A percentile compares a stretch with the other conserved stretches of the same genome.
These are phyloP conservation scores for Aspergillus saccharolyticus DNA, from an alignment of 495 filamentous ascomycete species.

Conservation along the genomic window DNA sequence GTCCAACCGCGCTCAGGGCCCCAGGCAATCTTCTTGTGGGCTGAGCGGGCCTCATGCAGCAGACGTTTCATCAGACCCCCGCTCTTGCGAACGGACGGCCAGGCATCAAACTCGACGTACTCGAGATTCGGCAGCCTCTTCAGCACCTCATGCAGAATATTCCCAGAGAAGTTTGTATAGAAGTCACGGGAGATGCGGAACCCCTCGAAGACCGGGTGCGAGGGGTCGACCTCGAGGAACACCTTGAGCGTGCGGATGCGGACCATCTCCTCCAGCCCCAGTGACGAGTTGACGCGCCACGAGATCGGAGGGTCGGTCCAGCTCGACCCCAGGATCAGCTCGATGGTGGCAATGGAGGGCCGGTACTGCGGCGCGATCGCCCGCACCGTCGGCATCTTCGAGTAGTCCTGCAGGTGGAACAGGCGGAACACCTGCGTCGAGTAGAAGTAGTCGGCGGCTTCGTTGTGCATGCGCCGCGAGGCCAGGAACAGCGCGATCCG, in stretches of 20 bases:
- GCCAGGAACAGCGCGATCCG: constrained; percentile 59
- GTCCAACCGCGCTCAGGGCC: constrained; percentile 66
- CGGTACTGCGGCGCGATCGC: constrained; percentile 56
- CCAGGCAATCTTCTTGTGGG: constrained; percentile 57
- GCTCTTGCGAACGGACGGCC: constrained; percentile 60
- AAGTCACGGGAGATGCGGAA: constrained; percentile 64
- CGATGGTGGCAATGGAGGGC: constrained; percentile 58
- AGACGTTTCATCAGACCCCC: constrained; percentile 68
- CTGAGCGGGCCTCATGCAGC: constrained; percentile 46
- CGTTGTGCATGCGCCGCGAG: constrained; percentile 60
- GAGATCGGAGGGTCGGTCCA: constrained; percentile 70
- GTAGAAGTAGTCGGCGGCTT: constrained; percentile 73
- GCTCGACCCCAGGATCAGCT: constrained; percentile 75
- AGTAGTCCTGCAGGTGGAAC: constrained; percentile 67
- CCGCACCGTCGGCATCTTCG: constrained; percentile 50
- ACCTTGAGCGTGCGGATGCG: constrained; percentile 61
- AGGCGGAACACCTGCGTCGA: constrained; percentile 69
- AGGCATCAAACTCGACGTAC: constrained; percentile 71
- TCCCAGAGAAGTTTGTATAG: constrained; percentile 66
- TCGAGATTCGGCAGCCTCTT: constrained; percentile 53
- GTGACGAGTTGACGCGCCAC: constrained; percentile 62
- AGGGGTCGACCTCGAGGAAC: constrained; percentile 76
- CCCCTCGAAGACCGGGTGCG: constrained; percentile 64
- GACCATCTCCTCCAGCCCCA: constrained; percentile 62
- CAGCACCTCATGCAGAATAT: constrained; percentile 55